Evolutionary conservation across 2,329 filamentous ascomycete species (phyloP).

Genomic region (Ciborinia camelliae): DNA sequence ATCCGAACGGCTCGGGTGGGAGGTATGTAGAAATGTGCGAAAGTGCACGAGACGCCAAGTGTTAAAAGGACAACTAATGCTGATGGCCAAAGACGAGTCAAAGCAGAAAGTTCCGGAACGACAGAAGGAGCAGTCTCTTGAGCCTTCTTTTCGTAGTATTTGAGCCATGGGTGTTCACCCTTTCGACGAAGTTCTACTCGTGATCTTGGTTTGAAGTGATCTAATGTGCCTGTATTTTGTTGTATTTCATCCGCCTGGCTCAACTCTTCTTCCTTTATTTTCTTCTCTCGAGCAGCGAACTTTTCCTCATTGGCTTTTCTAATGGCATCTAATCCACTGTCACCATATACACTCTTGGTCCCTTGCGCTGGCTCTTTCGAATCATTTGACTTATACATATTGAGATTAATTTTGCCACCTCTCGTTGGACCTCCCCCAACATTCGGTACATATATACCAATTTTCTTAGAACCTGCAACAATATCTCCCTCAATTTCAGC

Average conservation of each 20-base stretch:
- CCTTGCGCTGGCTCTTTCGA: background rate
- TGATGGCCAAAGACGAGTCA: slow-evolving; percentile 55
- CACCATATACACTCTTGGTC: slow-evolving; percentile 53
- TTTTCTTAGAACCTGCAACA: slow-evolving; percentile 32
- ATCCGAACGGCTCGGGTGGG: slow-evolving; percentile 49
- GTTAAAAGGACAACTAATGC: slow-evolving; percentile 47
- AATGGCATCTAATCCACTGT: slow-evolving; percentile 55
- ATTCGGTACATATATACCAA: slow-evolving; percentile 35
- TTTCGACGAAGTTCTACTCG: slow-evolving; percentile 32
- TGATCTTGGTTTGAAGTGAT: slow-evolving; percentile 24
- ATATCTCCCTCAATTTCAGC: slow-evolving; percentile 47
- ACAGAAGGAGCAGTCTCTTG: slow-evolving; percentile 48
- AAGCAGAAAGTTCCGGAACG: slow-evolving; percentile 50
- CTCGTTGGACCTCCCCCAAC: slow-evolving; percentile 15
- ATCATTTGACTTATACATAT: slow-evolving; percentile 1
- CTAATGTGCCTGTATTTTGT: slow-evolving; percentile 32
- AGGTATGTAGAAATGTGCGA: slow-evolving; percentile 52
- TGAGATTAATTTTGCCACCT: slow-evolving; percentile 7
- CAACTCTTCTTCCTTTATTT: slow-evolving; percentile 39
- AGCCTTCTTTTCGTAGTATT: slow-evolving; percentile 42
- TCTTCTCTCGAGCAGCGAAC: slow-evolving; percentile 46
- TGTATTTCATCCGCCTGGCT: slow-evolving; percentile 42
- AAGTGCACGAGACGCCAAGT: slow-evolving; percentile 43
- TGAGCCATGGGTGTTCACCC: slow-evolving; percentile 32
- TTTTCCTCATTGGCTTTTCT: slow-evolving; percentile 49